These are phyloP conservation scores for Candida nanaspora DNA, from an alignment of 805 yeast genomes.

Conservation along the genomic window DNA sequence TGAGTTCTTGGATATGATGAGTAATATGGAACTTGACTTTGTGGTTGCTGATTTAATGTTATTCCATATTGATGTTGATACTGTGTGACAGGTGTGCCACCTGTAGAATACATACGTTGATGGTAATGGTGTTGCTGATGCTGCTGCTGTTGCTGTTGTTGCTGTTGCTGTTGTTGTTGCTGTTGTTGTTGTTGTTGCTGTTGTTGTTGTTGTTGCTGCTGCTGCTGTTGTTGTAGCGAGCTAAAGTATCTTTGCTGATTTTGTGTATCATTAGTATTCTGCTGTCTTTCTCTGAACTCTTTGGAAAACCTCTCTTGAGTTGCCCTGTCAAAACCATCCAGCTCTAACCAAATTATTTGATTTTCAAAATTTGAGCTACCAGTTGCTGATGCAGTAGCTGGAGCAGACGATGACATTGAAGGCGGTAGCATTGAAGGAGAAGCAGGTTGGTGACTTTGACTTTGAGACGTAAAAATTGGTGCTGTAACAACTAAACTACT, in stretches of 20 bases:
- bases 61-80: neutral
- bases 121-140: neutral
- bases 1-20: neutral
- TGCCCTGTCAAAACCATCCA: slow-evolving; percentile 15
- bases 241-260: no score
- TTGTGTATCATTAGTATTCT: no score
- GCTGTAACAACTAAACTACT: no score
- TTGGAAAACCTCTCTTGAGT: slow-evolving; percentile 12
- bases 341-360: slow-evolving; percentile 6
- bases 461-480: no score
- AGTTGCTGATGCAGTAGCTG: neutral
- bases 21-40: neutral
- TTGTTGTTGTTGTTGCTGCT: neutral
- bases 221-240: neutral
- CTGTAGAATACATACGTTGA: neutral
- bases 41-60: neutral
- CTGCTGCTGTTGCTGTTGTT: neutral
- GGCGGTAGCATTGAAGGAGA: neutral
- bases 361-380: neutral
- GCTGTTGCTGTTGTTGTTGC: neutral
- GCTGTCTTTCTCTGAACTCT: slow-evolving; percentile 9
- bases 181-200: neutral
- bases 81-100: no score
- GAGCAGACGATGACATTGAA: neutral
- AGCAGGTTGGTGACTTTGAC: no score